Evolutionary conservation across 495 filamentous ascomycete genomes (phyloP).

Genomic region (Hypoxylon intermedium): DNA sequence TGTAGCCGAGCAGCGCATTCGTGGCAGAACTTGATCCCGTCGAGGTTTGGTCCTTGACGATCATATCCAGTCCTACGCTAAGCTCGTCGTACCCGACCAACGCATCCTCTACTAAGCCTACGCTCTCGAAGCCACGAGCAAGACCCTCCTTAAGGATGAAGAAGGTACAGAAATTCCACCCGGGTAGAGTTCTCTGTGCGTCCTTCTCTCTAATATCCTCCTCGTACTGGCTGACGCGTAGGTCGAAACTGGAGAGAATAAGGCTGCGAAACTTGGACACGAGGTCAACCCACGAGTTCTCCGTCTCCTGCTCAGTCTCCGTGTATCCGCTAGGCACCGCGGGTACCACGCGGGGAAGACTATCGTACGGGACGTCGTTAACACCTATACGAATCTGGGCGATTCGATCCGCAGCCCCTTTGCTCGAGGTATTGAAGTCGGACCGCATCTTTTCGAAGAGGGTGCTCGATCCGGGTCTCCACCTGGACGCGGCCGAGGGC

Average conservation of each 20-base stretch:
- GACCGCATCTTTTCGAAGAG: constrained; percentile 88
- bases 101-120: constrained; percentile 94
- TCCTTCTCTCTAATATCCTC: constrained; percentile 96
- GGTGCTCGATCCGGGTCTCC: constrained; percentile 78
- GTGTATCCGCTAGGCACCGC: constrained; percentile 63
- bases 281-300: constrained; percentile 81
- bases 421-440: constrained; percentile 89
- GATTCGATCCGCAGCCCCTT: constrained; percentile 77
- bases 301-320: constrained; percentile 71
- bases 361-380: constrained; percentile 65
- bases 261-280: constrained; percentile 84
- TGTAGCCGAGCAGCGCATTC: constrained; percentile 67
- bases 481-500: constrained; percentile 62
- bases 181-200: constrained; percentile 82
- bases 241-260: constrained; percentile 89
- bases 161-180: constrained; percentile 99
- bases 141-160: constrained; percentile 97
- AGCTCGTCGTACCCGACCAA: constrained; percentile 93
- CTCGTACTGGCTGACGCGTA: constrained; percentile 91
- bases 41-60: constrained; percentile 74
- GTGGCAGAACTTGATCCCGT: constrained; percentile 53
- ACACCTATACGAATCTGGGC: constrained; percentile 81
- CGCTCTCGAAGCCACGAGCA: constrained; percentile 91
- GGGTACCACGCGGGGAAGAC: constrained; percentile 61
- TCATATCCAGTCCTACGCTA: constrained; percentile 79